These are phyloP conservation scores for Russula griseocarnosa DNA, from an alignment of 768 basidiomycete genomes.

Conservation along the genomic window DNA sequence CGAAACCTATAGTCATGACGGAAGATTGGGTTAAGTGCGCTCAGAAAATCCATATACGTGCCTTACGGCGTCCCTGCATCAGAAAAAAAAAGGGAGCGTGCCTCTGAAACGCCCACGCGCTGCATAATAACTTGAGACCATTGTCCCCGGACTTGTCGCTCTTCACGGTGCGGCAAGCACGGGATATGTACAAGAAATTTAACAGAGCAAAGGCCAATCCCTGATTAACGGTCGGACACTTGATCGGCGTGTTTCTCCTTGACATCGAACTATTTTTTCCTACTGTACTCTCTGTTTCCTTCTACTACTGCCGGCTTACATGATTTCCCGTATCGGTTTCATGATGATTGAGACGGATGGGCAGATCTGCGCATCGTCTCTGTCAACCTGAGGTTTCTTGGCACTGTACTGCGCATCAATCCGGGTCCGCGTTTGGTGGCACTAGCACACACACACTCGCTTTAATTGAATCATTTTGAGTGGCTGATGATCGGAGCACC, in stretches of 20 bases:
- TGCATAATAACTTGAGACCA: neutral
- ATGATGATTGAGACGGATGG: neutral
- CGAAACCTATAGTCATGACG: neutral
- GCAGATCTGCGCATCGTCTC: slow-evolving; percentile 1
- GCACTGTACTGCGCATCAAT: neutral
- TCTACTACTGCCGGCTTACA: neutral
- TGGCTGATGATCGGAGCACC: neutral
- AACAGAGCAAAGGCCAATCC: neutral
- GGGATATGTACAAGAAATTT: neutral
- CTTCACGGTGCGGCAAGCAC: neutral
- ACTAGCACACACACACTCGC: neutral
- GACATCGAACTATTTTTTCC: neutral
- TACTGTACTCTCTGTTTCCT: neutral
- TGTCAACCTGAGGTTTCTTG: neutral
- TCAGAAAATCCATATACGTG: neutral
- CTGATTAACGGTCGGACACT: neutral
- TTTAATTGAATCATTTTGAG: neutral
- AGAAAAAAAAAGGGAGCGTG: neutral
- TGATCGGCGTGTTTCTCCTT: neutral
- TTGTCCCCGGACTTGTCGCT: neutral
- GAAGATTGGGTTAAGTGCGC: neutral
- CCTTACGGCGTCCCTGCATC: neutral
- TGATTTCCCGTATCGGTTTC: neutral
- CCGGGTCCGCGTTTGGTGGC: neutral
- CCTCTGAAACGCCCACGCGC: slow-evolving; percentile 1